These are phyloP conservation scores for Lipomyces mesembrius DNA, from an alignment of 805 yeast species.

Conservation along the genomic window DNA sequence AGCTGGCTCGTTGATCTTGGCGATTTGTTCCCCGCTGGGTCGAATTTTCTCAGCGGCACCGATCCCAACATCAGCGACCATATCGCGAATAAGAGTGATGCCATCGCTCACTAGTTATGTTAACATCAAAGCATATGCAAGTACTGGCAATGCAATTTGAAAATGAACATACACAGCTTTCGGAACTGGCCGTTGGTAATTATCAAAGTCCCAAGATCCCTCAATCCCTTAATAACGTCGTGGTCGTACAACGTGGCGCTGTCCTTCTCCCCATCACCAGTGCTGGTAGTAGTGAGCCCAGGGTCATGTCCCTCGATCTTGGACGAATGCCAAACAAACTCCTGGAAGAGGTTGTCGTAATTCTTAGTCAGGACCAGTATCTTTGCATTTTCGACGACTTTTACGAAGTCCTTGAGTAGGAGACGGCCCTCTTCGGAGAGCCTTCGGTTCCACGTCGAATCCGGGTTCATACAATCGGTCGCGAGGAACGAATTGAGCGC, in stretches of 20 bases:
- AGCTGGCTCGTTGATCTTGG: slow-evolving; percentile 29
- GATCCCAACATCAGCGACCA: slow-evolving; percentile 24
- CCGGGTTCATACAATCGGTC: slow-evolving; percentile 17
- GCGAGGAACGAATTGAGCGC: slow-evolving; percentile 30
- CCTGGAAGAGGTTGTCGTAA: slow-evolving; percentile 31
- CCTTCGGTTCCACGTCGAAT: slow-evolving; percentile 14
- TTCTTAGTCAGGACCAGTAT: slow-evolving; percentile 31
- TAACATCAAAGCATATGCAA: background rate
- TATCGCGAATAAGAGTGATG: slow-evolving; percentile 29
- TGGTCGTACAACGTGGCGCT: slow-evolving; percentile 27
- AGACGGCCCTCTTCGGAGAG: slow-evolving; percentile 30
- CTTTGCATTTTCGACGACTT: slow-evolving; percentile 22
- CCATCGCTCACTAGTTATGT: slow-evolving; percentile 24
- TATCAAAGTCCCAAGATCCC: slow-evolving; percentile 29
- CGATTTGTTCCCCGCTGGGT: slow-evolving; percentile 29
- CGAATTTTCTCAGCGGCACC: slow-evolving; percentile 18
- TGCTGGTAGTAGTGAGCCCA: background rate
- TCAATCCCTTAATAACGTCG: slow-evolving; percentile 19
- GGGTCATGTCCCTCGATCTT: slow-evolving; percentile 3
- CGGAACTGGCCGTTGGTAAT: slow-evolving; percentile 37
- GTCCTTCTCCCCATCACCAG: slow-evolving; percentile 15
- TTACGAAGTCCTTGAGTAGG: slow-evolving; percentile 15
- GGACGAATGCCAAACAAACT: slow-evolving; percentile 34
- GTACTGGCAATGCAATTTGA: background rate
- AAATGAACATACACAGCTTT: slow-evolving; percentile 28